These are phyloP conservation scores for Hippophae tibetana DNA, from an alignment of 306 rosid species.

Conservation along the genomic window DNA sequence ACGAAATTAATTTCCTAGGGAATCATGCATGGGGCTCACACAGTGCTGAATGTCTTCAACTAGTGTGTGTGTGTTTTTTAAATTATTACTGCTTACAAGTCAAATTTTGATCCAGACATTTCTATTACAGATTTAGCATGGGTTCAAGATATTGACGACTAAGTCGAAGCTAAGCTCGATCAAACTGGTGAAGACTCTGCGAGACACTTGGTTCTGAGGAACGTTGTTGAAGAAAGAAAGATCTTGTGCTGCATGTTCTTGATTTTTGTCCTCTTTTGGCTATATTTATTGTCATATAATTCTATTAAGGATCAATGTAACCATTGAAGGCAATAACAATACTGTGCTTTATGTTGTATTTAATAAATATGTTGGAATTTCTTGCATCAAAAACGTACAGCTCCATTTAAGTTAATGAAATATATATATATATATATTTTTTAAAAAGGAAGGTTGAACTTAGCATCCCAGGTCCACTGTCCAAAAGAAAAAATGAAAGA, in stretches of 20 bases:
- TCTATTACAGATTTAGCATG: constrained; percentile 65
- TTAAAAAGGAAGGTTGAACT: no score
- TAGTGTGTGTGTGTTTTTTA: background rate
- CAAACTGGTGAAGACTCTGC: constrained; percentile 15
- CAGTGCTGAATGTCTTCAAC: background rate
- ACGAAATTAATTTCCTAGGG: no score
- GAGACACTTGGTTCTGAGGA: constrained; percentile 16
- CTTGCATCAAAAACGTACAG: constrained; percentile 28
- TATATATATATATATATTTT: background rate
- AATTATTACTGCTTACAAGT: background rate
- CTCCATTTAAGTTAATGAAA: constrained; percentile 30
- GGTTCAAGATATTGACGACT: constrained; percentile 85
- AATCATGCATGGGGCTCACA: no score
- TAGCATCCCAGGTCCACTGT: no score
- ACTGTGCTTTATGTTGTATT: constrained; percentile 23
- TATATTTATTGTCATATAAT: constrained; percentile 43
- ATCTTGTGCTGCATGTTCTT: constrained; percentile 42
- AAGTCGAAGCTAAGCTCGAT: constrained; percentile 9
- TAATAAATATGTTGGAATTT: constrained; percentile 20
- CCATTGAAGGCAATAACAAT: constrained; percentile 10
- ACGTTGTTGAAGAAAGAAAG: constrained; percentile 19
- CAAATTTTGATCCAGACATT: background rate
- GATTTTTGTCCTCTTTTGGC: constrained; percentile 12
- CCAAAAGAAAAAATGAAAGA: no score
- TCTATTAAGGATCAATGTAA: constrained; percentile 40